A percentile compares a stretch with the other conserved stretches of the same genome.
Evolutionary conservation across 2,329 filamentous ascomycete species (phyloP).

Genomic region (Diaporthe sp.): DNA sequence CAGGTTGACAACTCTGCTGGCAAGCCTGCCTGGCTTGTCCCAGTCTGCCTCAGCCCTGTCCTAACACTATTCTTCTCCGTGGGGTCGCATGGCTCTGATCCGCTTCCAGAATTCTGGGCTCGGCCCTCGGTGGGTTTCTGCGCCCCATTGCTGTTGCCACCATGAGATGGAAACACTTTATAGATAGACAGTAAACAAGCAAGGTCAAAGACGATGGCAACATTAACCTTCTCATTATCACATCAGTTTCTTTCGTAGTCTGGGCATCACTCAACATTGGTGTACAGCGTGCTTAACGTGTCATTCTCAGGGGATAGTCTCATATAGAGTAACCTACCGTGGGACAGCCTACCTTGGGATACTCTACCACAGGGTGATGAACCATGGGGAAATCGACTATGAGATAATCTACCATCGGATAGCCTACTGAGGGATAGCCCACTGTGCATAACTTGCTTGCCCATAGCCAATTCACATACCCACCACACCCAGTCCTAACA

Average conservation of each 20-base stretch:
- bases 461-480: too few species aligned
- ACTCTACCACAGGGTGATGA: background rate
- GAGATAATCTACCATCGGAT: background rate
- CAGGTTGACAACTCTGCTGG: background rate
- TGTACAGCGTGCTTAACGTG: background rate
- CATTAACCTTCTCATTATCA: background rate
- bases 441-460: too few species aligned
- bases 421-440: background rate
- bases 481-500: too few species aligned
- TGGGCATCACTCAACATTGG: background rate
- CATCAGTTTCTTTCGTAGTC: too few species aligned
- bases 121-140: background rate
- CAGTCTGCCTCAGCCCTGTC: background rate
- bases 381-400: background rate
- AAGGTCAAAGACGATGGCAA: background rate
- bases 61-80: background rate
- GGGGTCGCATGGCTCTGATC: background rate
- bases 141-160: too few species aligned
- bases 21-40: background rate
- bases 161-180: too few species aligned
- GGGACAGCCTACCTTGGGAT: background rate
- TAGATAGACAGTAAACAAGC: too few species aligned
- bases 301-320: background rate
- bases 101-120: background rate
- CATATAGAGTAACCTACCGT: background rate